phyloP scores from a whole-genome alignment of 192 early-diverging fungal species.

The Coemansia sp. region DNA sequence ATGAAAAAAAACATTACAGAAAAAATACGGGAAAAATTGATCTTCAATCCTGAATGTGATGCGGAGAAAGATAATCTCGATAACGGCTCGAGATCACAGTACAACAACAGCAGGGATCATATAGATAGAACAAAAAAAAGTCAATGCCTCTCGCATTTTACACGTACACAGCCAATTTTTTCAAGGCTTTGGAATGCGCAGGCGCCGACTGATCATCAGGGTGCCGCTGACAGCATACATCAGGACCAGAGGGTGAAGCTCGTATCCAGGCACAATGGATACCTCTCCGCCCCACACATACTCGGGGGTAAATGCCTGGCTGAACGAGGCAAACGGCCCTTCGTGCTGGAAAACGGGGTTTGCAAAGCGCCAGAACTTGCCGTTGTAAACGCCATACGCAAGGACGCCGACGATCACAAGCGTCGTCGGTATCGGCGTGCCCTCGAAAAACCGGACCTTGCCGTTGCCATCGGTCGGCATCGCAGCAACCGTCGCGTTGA shows the following conservation, averaged over 20 bases:
- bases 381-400: constrained; percentile 58
- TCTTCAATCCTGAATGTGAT: too few species aligned
- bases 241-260: constrained; percentile 76
- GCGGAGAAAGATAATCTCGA: too few species aligned
- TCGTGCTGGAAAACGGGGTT: constrained; percentile 48
- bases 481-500: constrained; percentile 83
- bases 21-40: too few species aligned
- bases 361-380: constrained; percentile 54
- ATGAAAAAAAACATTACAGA: too few species aligned
- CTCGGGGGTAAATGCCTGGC: constrained; percentile 56
- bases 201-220: constrained; percentile 72
- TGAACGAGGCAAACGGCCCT: constrained; percentile 50
- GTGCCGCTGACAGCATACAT: constrained; percentile 77
- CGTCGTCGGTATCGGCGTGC: constrained; percentile 85
- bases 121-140: background rate
- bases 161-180: too few species aligned
- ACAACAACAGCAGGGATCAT: too few species aligned
- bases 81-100: too few species aligned
- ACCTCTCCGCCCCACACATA: constrained; percentile 59
- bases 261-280: constrained; percentile 57
- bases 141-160: too few species aligned
- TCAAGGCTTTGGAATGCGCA: constrained; percentile 75
- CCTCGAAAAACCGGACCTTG: constrained; percentile 83
- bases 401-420: constrained; percentile 64
- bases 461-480: constrained; percentile 71